phyloP scores from a whole-genome alignment of 78 protist species.

The Paratrimastix pyriformis region DNA sequence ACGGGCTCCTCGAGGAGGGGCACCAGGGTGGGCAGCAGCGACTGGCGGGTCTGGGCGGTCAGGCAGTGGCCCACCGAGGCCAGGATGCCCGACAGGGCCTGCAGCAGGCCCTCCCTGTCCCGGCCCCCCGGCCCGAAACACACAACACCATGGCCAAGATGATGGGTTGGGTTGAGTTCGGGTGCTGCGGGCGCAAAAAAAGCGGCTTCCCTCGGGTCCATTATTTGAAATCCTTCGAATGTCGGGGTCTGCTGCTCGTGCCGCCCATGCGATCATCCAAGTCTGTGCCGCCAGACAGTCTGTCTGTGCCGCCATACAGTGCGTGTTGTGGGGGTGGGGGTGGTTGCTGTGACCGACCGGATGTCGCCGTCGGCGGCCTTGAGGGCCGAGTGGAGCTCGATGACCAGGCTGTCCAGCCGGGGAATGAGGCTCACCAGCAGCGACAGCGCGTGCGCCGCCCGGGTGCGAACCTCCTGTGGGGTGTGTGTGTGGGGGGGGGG shows the following conservation, averaged over 20 bases:
- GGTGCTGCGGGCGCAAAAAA: background rate
- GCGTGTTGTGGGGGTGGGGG: slow-evolving; percentile 21
- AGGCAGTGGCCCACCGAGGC: background rate
- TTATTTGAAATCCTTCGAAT: background rate
- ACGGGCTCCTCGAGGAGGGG: background rate
- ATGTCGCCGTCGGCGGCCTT: background rate
- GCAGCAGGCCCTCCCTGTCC: slow-evolving; percentile 38
- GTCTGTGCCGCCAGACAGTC: no score
- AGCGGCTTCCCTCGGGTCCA: background rate
- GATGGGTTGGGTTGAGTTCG: slow-evolving; percentile 11
- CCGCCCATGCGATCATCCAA: no score
- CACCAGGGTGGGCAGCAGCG: background rate
- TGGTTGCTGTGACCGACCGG: background rate
- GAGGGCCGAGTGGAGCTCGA: slow-evolving; percentile 36
- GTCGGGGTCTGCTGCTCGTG: background rate
- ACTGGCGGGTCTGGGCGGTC: background rate
- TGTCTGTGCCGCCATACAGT: no score
- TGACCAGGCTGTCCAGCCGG: slow-evolving; percentile 55
- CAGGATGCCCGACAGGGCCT: slow-evolving; percentile 43
- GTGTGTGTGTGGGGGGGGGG: no score
- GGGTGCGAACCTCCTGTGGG: slow-evolving; percentile 26
- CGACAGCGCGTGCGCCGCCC: slow-evolving; percentile 52
- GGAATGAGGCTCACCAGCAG: slow-evolving; percentile 42
- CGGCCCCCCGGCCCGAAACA: slow-evolving; percentile 9
- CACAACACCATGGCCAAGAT: slow-evolving; percentile 9